Base-by-base conservation (phyloP, 1,284 basidiomycete species). In the Coniferiporia weirii region DNA sequence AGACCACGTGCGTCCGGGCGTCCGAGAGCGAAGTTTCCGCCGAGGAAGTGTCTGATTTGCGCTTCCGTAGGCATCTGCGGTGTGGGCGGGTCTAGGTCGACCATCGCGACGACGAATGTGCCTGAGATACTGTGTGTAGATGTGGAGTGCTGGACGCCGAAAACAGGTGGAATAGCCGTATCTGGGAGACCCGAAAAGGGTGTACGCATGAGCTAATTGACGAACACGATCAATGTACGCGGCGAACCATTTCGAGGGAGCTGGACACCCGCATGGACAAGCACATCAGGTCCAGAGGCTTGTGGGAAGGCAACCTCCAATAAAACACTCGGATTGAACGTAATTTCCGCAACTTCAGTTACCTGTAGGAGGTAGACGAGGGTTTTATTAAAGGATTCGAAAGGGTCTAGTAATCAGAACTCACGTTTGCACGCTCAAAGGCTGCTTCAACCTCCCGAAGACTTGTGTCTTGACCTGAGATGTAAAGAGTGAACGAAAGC, bases 61-160 rank as follows among this genome's bases (percentile, higher is more conserved):
- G 79, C 73, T 12, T 32, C 59, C 0, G 75, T 77, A 2, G 78
- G 78, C 12, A 56, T 64, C 61, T 79, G 75, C 1, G 79, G 80
- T 8, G 79, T 78, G 1, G 80, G 80, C 7, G 77, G 79, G 61
- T 83, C 79, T 5, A 75, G 80, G 60, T 83, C 81, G 4, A 81
- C 74, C 12, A 71, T 66, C 0, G 75, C 75, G 19, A 81, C 66
- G 36, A 82, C 78, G 65, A 80, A 80, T 0, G 75, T 22, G 65
- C 67, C 4, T n/a, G 32, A 32, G 6, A 52, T 17, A 7, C 10
- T 32, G 63, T 57, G 34, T 66, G 52, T 17, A 4, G 56, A 57
- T 9, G 34, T 51, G n/a, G 46, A 38, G n/a, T 27, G 20, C 32
- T 64, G 56, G 27, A 78, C 67, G 44, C 66, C 66, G 65, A 79